Evolutionary conservation across 306 rosid species (phyloP), one percentile per base, ranked within the genome.

Genomic region (Cucurbita maxima): DNA sequence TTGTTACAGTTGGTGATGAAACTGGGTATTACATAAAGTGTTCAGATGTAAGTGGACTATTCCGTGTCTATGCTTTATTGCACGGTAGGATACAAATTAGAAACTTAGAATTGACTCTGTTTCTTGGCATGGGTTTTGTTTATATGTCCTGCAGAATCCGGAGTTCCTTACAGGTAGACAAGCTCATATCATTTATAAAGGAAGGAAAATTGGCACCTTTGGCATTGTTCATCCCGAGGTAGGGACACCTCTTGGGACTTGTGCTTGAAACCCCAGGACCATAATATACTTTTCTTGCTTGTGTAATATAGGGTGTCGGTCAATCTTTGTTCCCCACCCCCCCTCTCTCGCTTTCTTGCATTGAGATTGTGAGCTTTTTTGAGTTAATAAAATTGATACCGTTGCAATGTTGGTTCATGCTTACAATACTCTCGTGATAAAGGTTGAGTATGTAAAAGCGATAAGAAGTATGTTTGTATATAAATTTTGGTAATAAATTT

Each of bases 171-270:
- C 79, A 30, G 89, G 94, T 54, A 79, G 90, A 79, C 98, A 90
- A 86, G 97, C 98, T 47, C 88, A 83, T 80, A 75, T 94, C 76
- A 80, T 84, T 60, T 89, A 80, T 77, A 86, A 81, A 58, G 97
- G 89, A 79, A 88, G 81, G 57, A 82, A 71, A 19, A 75, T 89
- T 76, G 98, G 98, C 58, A 87, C 76, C 59, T 94, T 91, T 61
- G 98, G 98, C 75, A 90, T 94, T 82, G 94, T 94, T 82, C 90
- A 94, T 71, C 98, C 98, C 4, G 95, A 88, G 98, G 96, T 94
- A 54, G 37, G 34, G 48, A 34, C 73, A 58, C 48, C 53, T 19
- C 10, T 62, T 34, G 34, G n/a, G 6, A 30, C 15, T 30, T 74
- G 4, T 9, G 55, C 5, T 72, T 37, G 14, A 71, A 14, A 25